phyloP scores from a whole-genome alignment of 208 protist genomes.

The Leishmania tarentolae region DNA sequence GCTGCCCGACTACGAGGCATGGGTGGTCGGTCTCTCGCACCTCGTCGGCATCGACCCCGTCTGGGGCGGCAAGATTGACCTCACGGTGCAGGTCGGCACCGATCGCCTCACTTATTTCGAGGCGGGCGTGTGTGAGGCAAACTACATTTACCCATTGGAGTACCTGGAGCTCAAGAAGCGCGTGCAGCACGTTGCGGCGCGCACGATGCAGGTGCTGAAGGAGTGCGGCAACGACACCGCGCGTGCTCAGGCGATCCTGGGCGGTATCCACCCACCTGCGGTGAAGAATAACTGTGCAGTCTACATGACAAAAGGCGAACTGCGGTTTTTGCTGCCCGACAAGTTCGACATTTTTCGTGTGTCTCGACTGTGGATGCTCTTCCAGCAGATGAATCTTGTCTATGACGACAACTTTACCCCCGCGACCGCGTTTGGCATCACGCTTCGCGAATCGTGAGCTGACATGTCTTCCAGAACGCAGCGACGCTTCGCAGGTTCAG shows the following conservation, averaged over 20 bases:
- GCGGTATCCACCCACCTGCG: constrained; percentile 79
- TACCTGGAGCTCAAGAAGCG: constrained; percentile 84
- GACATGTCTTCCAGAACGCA: background rate
- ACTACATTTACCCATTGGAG: constrained; percentile 84
- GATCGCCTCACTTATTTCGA: constrained; percentile 85
- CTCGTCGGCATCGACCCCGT: constrained; percentile 84
- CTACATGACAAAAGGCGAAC: constrained; percentile 92
- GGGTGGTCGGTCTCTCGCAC: constrained; percentile 87
- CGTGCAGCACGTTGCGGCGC: constrained; percentile 44
- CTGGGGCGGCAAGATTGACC: constrained; percentile 90
- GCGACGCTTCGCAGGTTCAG: background rate
- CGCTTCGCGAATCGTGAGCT: constrained; percentile 23
- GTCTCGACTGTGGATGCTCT: constrained; percentile 87
- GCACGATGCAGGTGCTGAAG: constrained; percentile 55
- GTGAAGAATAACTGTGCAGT: constrained; percentile 85
- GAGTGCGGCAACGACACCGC: constrained; percentile 71
- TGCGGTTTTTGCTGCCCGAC: constrained; percentile 73
- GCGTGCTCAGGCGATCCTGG: constrained; percentile 66
- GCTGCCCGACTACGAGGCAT: constrained; percentile 92
- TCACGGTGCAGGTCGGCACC: constrained; percentile 67
- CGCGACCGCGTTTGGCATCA: constrained; percentile 85
- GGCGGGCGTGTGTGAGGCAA: constrained; percentile 77
- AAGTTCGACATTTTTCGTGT: constrained; percentile 89
- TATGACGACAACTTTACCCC: constrained; percentile 85
- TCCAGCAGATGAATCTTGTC: constrained; percentile 87